A percentile compares a stretch with the other conserved stretches of the same genome.
Evolutionary conservation across 805 yeast species (phyloP).

Genomic region (Kodamaea laetipori): DNA sequence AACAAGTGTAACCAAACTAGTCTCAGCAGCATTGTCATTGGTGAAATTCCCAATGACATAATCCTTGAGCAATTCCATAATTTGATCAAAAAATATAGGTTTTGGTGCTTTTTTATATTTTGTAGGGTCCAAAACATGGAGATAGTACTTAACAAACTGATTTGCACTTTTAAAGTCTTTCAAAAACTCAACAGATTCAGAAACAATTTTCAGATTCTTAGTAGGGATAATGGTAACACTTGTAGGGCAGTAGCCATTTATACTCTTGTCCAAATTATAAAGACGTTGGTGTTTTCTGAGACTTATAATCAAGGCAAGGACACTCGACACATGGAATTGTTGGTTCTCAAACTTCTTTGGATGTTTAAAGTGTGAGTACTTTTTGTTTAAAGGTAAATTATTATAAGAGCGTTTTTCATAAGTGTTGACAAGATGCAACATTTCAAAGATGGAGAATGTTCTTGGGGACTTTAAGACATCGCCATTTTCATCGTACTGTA

Average conservation of each 20-base stretch:
- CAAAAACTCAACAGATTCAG: conserved; percentile 19
- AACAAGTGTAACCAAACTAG: conserved; percentile 40
- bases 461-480: conserved; percentile 32
- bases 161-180: conserved; percentile 22
- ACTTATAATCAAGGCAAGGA: conserved; percentile 49
- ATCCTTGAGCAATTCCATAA: conserved; percentile 51
- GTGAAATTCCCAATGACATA: conserved; percentile 57
- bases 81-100: conserved; percentile 31
- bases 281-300: conserved; percentile 50
- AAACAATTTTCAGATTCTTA: conserved; percentile 11
- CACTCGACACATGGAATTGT: conserved; percentile 23
- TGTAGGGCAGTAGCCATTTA: conserved; percentile 31
- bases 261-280: conserved; percentile 41
- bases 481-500: conserved; percentile 44
- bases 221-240: conserved; percentile 37
- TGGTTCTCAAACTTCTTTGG: conserved; percentile 14
- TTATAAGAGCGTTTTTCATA: not conserved
- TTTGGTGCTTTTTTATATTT: conserved; percentile 2
- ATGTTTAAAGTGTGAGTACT: not conserved
- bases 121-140: conserved; percentile 8
- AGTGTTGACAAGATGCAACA: conserved; percentile 22
- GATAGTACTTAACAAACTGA: conserved; percentile 25
- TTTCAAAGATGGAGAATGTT: conserved; percentile 37
- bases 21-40: conserved; percentile 48
- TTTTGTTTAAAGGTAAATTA: not conserved